These are phyloP conservation scores for Cutaneotrichosporon curvatum DNA, from an alignment of 1,284 basidiomycete species.

Conservation along the genomic window DNA sequence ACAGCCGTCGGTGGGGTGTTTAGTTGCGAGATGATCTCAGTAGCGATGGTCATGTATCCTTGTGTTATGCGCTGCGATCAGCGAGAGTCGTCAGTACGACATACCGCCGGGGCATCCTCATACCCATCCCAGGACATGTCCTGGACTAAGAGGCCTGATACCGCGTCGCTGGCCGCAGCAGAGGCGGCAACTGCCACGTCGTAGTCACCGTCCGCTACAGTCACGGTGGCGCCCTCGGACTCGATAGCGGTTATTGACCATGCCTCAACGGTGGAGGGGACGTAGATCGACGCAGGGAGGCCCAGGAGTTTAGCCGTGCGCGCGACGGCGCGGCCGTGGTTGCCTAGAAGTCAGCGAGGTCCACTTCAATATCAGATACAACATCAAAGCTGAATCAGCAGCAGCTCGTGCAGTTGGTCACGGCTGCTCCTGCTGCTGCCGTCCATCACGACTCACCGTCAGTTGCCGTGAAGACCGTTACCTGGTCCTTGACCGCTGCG, in stretches of 20 bases:
- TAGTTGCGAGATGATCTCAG: not conserved
- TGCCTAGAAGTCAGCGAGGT: conserved; percentile 8
- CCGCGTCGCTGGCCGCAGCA: not conserved
- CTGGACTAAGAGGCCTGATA: conserved; percentile 9
- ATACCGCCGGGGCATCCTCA: conserved; percentile 6
- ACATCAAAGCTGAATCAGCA: no score
- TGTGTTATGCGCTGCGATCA: conserved; percentile 6
- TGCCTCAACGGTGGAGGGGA: conserved; percentile 12
- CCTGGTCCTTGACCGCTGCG: not conserved
- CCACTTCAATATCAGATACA: no score
- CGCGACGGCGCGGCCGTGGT: conserved; percentile 16
- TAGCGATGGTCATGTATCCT: conserved; percentile 15
- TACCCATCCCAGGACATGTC: conserved; percentile 17
- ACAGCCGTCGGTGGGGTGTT: conserved; percentile 3
- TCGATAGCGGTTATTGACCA: conserved; percentile 14
- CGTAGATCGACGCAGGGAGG: conserved; percentile 8
- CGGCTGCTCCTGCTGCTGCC: no score
- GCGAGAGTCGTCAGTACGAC: no score
- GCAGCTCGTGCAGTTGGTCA: no score
- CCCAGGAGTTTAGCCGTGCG: conserved; percentile 10
- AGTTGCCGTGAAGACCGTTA: conserved; percentile 13
- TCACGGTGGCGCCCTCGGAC: conserved; percentile 9
- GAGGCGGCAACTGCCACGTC: conserved; percentile 11
- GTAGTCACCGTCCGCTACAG: conserved; percentile 9
- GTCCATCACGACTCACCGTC: conserved; percentile 8